These are phyloP conservation scores for Coemansia sp. DNA, from an alignment of 192 early-diverging fungal genomes.

Conservation along the genomic window DNA sequence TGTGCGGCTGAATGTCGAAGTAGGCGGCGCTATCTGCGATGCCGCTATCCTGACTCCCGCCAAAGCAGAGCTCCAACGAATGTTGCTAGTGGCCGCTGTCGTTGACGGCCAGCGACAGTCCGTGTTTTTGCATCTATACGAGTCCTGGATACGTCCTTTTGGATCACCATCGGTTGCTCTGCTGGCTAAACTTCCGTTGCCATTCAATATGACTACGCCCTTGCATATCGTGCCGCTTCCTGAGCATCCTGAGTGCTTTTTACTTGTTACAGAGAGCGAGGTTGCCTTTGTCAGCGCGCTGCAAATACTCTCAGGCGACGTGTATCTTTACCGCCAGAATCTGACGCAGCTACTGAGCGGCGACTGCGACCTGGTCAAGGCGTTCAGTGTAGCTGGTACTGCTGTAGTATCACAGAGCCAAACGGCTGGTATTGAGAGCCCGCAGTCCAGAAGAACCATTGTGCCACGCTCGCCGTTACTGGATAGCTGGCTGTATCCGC, in stretches of 20 bases:
- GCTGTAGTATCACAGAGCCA: background rate
- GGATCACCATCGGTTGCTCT: background rate
- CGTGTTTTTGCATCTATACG: slow-evolving; percentile 27
- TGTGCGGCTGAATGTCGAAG: background rate
- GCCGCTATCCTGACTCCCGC: slow-evolving; percentile 23
- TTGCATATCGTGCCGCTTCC: slow-evolving; percentile 33
- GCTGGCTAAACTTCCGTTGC: slow-evolving; percentile 37
- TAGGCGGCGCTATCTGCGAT: slow-evolving; percentile 31
- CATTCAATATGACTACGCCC: slow-evolving; percentile 20
- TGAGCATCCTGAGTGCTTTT: slow-evolving; percentile 28
- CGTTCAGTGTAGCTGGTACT: slow-evolving; percentile 28
- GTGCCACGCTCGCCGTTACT: background rate
- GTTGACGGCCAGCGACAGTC: slow-evolving; percentile 14
- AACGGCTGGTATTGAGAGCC: background rate
- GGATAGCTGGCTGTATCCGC: background rate
- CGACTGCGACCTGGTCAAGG: slow-evolving; percentile 9
- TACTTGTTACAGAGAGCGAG: slow-evolving; percentile 20
- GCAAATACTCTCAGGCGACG: slow-evolving; percentile 46
- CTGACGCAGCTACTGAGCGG: slow-evolving; percentile 6
- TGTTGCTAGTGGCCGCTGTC: slow-evolving; percentile 33
- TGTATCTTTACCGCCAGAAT: slow-evolving; percentile 21
- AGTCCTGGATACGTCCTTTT: slow-evolving; percentile 19
- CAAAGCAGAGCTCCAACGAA: slow-evolving; percentile 19
- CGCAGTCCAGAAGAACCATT: background rate
- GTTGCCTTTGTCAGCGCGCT: slow-evolving; percentile 25